Conservation (phyloP, 495 filamentous ascomycete species). For the Gamarada debralockiae region DNA sequence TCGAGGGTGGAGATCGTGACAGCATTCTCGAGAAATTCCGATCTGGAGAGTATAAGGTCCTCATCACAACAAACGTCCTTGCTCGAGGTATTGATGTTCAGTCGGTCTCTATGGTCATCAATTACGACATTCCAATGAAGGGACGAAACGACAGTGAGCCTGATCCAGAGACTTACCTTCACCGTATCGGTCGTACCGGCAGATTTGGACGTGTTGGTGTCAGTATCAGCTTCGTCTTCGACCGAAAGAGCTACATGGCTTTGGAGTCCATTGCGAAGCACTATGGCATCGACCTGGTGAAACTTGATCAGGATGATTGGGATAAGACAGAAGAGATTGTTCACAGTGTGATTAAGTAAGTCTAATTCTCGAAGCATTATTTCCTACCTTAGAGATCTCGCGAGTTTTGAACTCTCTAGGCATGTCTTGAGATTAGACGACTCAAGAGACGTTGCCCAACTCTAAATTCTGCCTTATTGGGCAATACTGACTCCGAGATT, state of each 20-base stretch:
- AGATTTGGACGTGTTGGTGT: conserved; percentile 98
- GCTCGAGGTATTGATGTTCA: conserved; percentile 96
- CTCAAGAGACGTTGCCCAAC: no score
- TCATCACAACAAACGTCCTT: conserved; percentile 97
- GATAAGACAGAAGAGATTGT: conserved; percentile 78
- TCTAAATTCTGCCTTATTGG: no score
- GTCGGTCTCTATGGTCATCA: conserved; percentile 95
- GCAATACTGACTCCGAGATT: no score
- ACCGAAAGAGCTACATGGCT: conserved; percentile 68
- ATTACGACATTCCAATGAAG: conserved; percentile 77
- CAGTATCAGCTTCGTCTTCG: conserved; percentile 85
- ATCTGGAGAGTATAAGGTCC: conserved; percentile 82
- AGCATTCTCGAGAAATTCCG: conserved; percentile 85
- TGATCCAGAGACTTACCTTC: conserved; percentile 92
- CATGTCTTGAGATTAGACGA: no score
- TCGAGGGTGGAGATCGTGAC: conserved; percentile 81
- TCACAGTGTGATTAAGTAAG: conserved; percentile 80
- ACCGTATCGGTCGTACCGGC: conserved; percentile 96
- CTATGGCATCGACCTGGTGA: conserved; percentile 53
- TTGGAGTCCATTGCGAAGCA: conserved; percentile 71
- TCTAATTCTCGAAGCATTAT: no score
- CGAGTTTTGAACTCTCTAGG: no score
- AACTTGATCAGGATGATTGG: conserved; percentile 65
- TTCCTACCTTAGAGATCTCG: no score
- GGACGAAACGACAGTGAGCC: conserved; percentile 46